Percentiles rank a stretch among this genome's conserved stretches.
phyloP scores from a whole-genome alignment of 2,329 filamentous ascomycete species.

The Lachnellula subtilissima region DNA sequence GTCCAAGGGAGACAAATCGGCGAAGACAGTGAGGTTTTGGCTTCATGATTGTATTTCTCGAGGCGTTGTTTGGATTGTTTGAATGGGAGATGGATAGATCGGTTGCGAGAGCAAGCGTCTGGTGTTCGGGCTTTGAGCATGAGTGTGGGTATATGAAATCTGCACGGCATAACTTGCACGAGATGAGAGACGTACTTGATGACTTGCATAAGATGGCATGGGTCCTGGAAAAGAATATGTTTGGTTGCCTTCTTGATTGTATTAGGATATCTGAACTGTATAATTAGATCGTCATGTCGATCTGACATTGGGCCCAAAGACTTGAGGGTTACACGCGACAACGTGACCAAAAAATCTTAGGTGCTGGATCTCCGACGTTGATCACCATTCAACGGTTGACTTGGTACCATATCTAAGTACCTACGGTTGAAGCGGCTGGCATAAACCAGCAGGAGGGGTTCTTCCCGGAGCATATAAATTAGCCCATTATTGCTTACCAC shows the following conservation, averaged over 20 bases:
- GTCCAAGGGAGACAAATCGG: conserved; percentile 42
- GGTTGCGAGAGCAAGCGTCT: not conserved
- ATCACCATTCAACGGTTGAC: not conserved
- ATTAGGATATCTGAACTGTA: conserved; percentile 19
- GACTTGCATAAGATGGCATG: conserved; percentile 14
- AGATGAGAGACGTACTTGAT: conserved; percentile 15
- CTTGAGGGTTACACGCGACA: not conserved
- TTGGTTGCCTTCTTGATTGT: conserved; percentile 22
- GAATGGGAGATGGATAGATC: conserved; percentile 2
- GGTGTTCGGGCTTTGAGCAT: conserved; percentile 9
- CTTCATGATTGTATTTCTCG: not conserved
- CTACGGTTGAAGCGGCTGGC: not conserved
- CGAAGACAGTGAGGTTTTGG: conserved; percentile 35
- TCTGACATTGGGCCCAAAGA: not conserved
- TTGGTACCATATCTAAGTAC: not conserved
- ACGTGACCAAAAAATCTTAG: not conserved
- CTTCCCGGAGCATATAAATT: not conserved
- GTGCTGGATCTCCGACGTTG: not conserved
- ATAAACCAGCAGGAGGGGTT: not conserved
- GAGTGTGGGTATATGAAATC: conserved; percentile 7
- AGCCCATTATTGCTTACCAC: not conserved
- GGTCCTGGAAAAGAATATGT: not conserved
- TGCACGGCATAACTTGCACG: conserved; percentile 5
- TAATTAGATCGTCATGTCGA: conserved; percentile 1
- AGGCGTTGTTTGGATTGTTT: not conserved